A percentile compares a stretch with the other conserved stretches of the same genome.
Conservation (phyloP, 2,329 filamentous ascomycete species). For the Hymenoscyphus scutula region DNA sequence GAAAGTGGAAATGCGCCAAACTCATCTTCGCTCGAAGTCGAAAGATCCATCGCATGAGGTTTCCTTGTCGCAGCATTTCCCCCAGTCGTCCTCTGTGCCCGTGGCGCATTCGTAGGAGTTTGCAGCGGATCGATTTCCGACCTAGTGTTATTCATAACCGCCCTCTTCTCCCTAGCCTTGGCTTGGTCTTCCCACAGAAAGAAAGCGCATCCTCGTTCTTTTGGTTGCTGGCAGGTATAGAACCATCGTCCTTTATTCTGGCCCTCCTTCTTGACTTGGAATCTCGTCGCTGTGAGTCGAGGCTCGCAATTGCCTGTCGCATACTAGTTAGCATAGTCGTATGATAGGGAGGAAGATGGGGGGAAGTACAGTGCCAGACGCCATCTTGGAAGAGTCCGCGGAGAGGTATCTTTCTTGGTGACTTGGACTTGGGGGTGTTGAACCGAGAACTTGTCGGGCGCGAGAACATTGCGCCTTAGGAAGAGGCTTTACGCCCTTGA, state of each 20-base stretch:
- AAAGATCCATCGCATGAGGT: constrained; percentile 18
- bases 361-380: constrained; percentile 40
- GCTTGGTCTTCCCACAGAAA: constrained; percentile 59
- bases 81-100: constrained; percentile 22
- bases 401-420: not conserved
- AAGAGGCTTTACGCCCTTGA: not conserved
- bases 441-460: not conserved
- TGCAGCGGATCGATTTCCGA: constrained; percentile 38
- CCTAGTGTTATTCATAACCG: constrained; percentile 45
- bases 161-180: constrained; percentile 42
- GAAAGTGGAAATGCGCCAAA: constrained; percentile 31
- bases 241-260: constrained; percentile 52
- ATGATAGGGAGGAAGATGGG: not conserved
- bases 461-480: not conserved
- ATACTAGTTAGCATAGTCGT: constrained; percentile 11
- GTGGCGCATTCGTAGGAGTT: constrained; percentile 11
- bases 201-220: constrained; percentile 49
- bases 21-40: constrained; percentile 23
- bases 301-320: constrained; percentile 49
- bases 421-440: no score
- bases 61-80: constrained; percentile 19
- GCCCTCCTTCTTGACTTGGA: constrained; percentile 49
- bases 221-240: constrained; percentile 51
- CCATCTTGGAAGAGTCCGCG: constrained; percentile 36
- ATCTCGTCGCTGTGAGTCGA: constrained; percentile 47